A percentile compares a stretch with the other conserved stretches of the same genome.
phyloP scores from a whole-genome alignment of 2,329 filamentous ascomycete genomes.

The Alternaria rosae region DNA sequence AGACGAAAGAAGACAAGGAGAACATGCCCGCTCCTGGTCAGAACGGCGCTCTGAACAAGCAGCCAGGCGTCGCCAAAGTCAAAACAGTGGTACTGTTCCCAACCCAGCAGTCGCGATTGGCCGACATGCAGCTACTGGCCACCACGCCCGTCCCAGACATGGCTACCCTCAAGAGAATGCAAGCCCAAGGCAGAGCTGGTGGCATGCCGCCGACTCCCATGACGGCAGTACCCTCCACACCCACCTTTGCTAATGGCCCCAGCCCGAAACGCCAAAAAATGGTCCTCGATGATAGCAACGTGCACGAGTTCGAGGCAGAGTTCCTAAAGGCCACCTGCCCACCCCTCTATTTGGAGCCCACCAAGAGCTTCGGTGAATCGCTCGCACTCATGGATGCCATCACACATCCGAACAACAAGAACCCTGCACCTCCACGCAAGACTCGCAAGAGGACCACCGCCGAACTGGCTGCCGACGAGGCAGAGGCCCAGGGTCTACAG shows the following conservation, averaged over 20 bases:
- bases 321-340: slow-evolving; percentile 77
- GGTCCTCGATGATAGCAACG: slow-evolving; percentile 77
- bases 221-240: slow-evolving; percentile 60
- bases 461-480: slow-evolving; percentile 94
- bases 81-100: slow-evolving; percentile 85
- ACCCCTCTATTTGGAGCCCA: slow-evolving; percentile 79
- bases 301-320: slow-evolving; percentile 77
- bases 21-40: slow-evolving; percentile 63
- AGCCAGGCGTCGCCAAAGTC: slow-evolving; percentile 60
- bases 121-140: slow-evolving; percentile 78
- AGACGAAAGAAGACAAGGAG: slow-evolving; percentile 60
- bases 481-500: slow-evolving; percentile 85
- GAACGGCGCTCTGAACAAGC: slow-evolving; percentile 56
- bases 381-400: slow-evolving; percentile 75
- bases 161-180: slow-evolving; percentile 58
- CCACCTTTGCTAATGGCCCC: slow-evolving; percentile 64
- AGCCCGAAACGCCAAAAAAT: slow-evolving; percentile 76
- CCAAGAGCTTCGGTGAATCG: slow-evolving; percentile 71
- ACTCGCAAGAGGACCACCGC: slow-evolving; percentile 91
- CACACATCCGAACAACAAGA: slow-evolving; percentile 78
- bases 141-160: slow-evolving; percentile 68
- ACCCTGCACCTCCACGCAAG: slow-evolving; percentile 82
- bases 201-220: slow-evolving; percentile 74
- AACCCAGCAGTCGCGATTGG: slow-evolving; percentile 76
- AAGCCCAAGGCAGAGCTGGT: slow-evolving; percentile 54